Percentiles rank a stretch among this genome's conserved stretches.
These are phyloP conservation scores for Aegilops bicornis DNA, from an alignment of 176 grass and related monocot species.

Conservation along the genomic window DNA sequence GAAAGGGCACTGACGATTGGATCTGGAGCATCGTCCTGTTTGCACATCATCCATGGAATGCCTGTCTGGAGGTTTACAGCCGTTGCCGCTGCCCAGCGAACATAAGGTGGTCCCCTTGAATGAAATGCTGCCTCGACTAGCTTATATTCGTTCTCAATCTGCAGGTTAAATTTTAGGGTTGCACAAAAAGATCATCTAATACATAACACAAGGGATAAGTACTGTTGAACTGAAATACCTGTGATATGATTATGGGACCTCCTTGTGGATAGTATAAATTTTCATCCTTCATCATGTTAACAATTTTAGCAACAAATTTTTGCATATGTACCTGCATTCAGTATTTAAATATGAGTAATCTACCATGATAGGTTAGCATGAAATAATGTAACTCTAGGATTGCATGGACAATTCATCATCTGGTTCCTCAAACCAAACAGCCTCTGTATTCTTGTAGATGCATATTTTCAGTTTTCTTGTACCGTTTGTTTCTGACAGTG, in stretches of 20 bases:
- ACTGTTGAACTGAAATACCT: slow-evolving; percentile 36
- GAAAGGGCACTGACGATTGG: slow-evolving; percentile 50
- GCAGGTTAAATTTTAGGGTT: neutral
- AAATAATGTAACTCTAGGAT: neutral
- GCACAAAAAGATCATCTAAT: neutral
- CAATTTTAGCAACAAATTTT: slow-evolving; percentile 60
- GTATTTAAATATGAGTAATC: neutral
- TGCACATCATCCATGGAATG: slow-evolving; percentile 90
- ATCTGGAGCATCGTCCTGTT: slow-evolving; percentile 76
- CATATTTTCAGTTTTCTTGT: neutral
- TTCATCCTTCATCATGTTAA: slow-evolving; percentile 64
- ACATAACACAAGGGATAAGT: neutral
- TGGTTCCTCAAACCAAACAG: neutral
- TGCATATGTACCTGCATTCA: slow-evolving; percentile 65
- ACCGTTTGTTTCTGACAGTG: neutral
- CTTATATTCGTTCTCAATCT: slow-evolving; percentile 89
- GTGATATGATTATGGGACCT: slow-evolving; percentile 85
- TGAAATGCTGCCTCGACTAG: slow-evolving; percentile 64
- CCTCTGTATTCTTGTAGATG: neutral
- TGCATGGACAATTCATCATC: neutral
- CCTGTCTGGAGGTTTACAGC: slow-evolving; percentile 60
- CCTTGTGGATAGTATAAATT: slow-evolving; percentile 71
- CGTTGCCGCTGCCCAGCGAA: slow-evolving; percentile 68
- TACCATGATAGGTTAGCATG: neutral
- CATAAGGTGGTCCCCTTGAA: slow-evolving; percentile 65